Evolutionary conservation across 2,329 filamentous ascomycete species (phyloP), one percentile per base, ranked within the genome.

Genomic region (Beauveria brongniartii): DNA sequence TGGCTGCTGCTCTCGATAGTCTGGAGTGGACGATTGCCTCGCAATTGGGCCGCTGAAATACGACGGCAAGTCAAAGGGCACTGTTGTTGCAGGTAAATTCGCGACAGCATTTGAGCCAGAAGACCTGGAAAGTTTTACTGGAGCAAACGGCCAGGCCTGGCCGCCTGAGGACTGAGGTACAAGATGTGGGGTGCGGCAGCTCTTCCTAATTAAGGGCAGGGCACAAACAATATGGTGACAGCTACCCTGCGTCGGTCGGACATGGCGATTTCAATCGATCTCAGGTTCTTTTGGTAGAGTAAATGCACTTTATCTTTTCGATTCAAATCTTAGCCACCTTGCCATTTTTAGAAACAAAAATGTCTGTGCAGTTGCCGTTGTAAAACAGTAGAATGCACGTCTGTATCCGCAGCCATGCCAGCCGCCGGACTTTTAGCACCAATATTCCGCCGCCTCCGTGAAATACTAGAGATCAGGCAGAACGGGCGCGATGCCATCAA

Each of bases 51-150:
- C 26, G 6, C 22, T 3, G 24, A 20, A n/a, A 9, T 14, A 12
- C 47, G 12, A 20, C 5, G 37, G 18, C 37, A 24, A 43, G 40
- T 59, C 5, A 7, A 7, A 8, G 16, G 7, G 2, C 18, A 40
- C n/a, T 24, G 47, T 24, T 44, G 24, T 44, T 51, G 54, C 43
- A 47, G 54, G 47, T 44, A 48, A 41, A 20, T 14, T 43, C 18
- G 56, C 44, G 44, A 22, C 52, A 16, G n/a, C 24, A 34, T 30
- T 44, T 59, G 28, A 22, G 56, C 47, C 34, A 59, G 14, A 37
- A 37, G 34, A 16, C 34, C 34, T 34, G 6, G 56, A 59, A 59
- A 59, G 56, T 59, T 59, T 59, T 59, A 59, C 47, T 59, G 56
- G 56, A 59, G 56, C 56, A 44, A 52, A 43, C 51, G 20, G 28